A percentile compares a stretch with the other conserved stretches of the same genome.
phyloP scores from a whole-genome alignment of 2,329 filamentous ascomycete species.

The Hypomyces perniciosus region DNA sequence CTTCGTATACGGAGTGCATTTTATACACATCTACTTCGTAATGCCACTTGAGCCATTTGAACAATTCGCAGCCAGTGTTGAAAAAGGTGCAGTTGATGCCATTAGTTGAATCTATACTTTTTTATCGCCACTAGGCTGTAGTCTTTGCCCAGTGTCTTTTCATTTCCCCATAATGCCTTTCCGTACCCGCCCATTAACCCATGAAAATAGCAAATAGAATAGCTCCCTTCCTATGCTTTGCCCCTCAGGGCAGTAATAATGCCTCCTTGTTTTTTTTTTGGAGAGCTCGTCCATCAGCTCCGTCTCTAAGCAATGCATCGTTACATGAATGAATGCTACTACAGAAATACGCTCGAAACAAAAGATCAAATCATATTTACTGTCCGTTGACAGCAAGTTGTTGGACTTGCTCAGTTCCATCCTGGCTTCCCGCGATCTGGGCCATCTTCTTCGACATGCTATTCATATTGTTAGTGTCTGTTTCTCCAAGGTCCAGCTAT shows the following conservation, averaged over 20 bases:
- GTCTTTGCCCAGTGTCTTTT: no score
- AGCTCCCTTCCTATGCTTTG: not conserved
- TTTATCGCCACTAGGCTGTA: no score
- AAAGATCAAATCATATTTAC: not conserved
- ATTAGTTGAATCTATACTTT: conserved; percentile 4
- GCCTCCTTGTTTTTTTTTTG: not conserved
- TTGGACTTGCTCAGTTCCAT: conserved; percentile 23
- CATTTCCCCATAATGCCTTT: no score
- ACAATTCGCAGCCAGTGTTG: not conserved
- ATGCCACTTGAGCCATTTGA: no score
- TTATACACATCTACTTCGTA: no score
- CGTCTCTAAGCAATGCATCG: conserved; percentile 4
- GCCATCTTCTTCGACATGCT: conserved; percentile 62
- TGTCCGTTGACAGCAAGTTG: conserved; percentile 20
- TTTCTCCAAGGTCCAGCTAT: not conserved
- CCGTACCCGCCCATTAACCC: no score
- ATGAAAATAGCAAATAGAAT: no score
- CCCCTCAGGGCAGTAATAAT: not conserved
- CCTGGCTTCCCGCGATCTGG: conserved; percentile 29
- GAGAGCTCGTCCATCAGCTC: not conserved
- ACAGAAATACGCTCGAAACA: conserved; percentile 7
- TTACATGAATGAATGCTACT: not conserved
- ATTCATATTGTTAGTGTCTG: conserved; percentile 9
- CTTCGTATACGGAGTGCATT: no score
- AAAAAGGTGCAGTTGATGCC: not conserved